Evolutionary conservation across 306 rosid species (phyloP).

Genomic region (Prunus armeniaca): DNA sequence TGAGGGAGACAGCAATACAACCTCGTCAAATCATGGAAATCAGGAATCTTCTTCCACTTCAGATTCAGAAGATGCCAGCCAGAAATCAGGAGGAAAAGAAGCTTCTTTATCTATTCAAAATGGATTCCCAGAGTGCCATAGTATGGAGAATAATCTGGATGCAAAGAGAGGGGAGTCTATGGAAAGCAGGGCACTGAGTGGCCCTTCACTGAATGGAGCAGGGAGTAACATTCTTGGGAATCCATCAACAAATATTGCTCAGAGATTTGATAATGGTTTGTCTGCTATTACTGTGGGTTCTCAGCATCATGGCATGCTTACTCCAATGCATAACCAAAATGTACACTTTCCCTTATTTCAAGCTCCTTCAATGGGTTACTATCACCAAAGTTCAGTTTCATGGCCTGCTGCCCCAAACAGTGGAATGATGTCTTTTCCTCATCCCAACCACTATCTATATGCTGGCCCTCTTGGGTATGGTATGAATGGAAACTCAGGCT

Average conservation of each 20-base stretch:
- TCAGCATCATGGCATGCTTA: conserved; percentile 58
- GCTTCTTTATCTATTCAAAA: conserved; percentile 39
- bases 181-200: conserved; percentile 28
- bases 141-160: conserved; percentile 35
- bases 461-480: conserved; percentile 82
- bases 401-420: conserved; percentile 72
- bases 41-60: conserved; percentile 80
- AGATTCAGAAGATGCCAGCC: conserved; percentile 90
- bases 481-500: conserved; percentile 65
- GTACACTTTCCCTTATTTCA: conserved; percentile 73
- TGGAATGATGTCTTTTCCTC: conserved; percentile 68
- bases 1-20: conserved; percentile 82
- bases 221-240: conserved; percentile 42
- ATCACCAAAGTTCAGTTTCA: conserved; percentile 80
- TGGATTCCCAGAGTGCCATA: conserved; percentile 49
- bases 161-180: conserved; percentile 33
- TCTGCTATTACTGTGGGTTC: conserved; percentile 53
- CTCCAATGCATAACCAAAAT: conserved; percentile 53
- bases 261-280: conserved; percentile 45
- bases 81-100: conserved; percentile 69
- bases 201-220: conserved; percentile 34
- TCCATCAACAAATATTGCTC: conserved; percentile 28
- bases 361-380: conserved; percentile 74
- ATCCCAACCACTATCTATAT: conserved; percentile 66
- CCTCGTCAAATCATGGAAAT: conserved; percentile 69